These are phyloP conservation scores for Nemania serpens DNA, from an alignment of 2,329 filamentous ascomycete species.

Conservation along the genomic window DNA sequence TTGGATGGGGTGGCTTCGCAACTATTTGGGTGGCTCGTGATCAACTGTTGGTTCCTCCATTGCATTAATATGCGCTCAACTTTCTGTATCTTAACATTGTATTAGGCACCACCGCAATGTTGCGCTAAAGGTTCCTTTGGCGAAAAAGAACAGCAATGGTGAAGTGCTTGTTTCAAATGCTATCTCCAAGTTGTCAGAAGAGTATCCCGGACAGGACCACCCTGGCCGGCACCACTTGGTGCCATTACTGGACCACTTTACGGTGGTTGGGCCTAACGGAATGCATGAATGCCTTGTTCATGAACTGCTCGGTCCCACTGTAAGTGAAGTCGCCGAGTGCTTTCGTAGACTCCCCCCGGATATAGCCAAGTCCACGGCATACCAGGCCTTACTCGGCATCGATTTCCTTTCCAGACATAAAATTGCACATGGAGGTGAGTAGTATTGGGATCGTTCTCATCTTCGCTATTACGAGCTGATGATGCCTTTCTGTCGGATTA, in stretches of 20 bases:
- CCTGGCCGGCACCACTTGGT: constrained; percentile 15
- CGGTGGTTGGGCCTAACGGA: constrained; percentile 18
- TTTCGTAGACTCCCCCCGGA: constrained; percentile 16
- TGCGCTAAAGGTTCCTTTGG: constrained; percentile 18
- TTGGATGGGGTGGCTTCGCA: constrained; percentile 30
- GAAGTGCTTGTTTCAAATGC: constrained; percentile 5
- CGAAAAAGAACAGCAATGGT: constrained; percentile 4
- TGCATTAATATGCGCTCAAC: background rate
- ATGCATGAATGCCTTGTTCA: constrained; percentile 20
- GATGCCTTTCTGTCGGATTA: background rate
- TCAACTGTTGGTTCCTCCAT: background rate
- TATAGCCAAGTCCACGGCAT: constrained; percentile 12
- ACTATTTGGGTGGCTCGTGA: constrained; percentile 23
- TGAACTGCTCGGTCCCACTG: constrained; percentile 22
- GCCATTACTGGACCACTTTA: constrained; percentile 19
- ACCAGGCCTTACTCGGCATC: constrained; percentile 13
- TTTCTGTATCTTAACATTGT: background rate
- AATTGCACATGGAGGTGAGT: constrained; percentile 22
- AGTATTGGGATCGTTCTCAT: background rate
- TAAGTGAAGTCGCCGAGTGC: constrained; percentile 11
- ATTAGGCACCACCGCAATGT: constrained; percentile 13
- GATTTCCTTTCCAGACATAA: constrained; percentile 13
- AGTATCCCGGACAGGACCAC: constrained; percentile 9
- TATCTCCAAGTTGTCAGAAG: constrained; percentile 8
- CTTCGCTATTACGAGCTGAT: constrained; percentile 1